Conservation (phyloP, 768 basidiomycete species). For the Cyathus striatus region DNA sequence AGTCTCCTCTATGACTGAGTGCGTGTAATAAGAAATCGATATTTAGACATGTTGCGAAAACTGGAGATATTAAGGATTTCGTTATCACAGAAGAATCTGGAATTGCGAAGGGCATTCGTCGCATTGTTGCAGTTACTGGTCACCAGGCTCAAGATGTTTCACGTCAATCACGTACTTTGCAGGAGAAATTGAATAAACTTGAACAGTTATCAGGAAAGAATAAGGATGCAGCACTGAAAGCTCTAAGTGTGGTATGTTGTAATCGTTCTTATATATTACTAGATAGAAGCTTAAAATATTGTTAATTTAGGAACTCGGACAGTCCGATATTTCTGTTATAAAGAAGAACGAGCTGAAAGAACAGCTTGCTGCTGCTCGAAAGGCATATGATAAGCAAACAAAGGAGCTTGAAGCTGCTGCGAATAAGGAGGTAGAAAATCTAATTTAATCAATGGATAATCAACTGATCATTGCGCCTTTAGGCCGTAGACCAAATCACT, state of each 20-base stretch:
- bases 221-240: conserved; percentile 86
- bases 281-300: too few relatives aligned
- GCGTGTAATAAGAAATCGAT: conserved; percentile 1
- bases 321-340: conserved; percentile 84
- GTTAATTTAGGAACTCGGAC: conserved; percentile 86
- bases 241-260: conserved; percentile 62
- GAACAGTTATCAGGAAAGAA: conserved; percentile 63
- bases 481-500: conserved; percentile 70
- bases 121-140: conserved; percentile 92
- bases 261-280: too few relatives aligned
- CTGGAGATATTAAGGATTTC: conserved; percentile 95
- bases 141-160: conserved; percentile 85
- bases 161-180: conserved; percentile 59
- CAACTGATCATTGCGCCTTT: too few relatives aligned
- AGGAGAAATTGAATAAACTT: conserved; percentile 56
- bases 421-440: conserved; percentile 77
- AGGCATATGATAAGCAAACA: conserved; percentile 77
- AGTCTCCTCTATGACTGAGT: background rate
- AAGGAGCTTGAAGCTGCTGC: conserved; percentile 77
- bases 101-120: conserved; percentile 96
- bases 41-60: conserved; percentile 85
- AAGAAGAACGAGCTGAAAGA: conserved; percentile 79
- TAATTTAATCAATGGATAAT: too few relatives aligned
- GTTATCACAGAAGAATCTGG: conserved; percentile 94
- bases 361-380: conserved; percentile 63